These are phyloP conservation scores for Stipa capillata DNA, from an alignment of 176 grass and related monocot species.

Conservation along the genomic window DNA sequence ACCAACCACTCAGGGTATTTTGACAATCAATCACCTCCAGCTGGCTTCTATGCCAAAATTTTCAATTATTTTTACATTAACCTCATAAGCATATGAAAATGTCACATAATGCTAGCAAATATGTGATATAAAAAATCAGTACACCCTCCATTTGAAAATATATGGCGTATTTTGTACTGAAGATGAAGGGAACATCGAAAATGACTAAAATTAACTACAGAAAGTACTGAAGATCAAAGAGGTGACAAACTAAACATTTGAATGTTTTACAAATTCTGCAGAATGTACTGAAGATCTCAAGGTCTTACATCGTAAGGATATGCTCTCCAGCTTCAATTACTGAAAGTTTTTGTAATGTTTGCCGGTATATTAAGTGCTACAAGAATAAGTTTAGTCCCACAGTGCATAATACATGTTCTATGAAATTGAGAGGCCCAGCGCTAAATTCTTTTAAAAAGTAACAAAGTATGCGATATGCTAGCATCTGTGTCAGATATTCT, in stretches of 20 bases:
- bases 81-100: neutral
- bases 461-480: neutral
- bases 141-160: too few relatives aligned
- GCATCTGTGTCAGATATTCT: neutral
- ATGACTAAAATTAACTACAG: too few relatives aligned
- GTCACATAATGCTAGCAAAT: neutral
- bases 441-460: neutral
- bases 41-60: neutral
- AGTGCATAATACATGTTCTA: neutral
- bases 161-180: too few relatives aligned
- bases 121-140: too few relatives aligned
- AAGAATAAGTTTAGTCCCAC: neutral
- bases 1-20: neutral
- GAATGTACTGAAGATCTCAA: neutral
- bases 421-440: neutral
- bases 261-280: neutral
- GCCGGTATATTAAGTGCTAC: neutral
- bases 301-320: constrained; percentile 85
- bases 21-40: too few relatives aligned
- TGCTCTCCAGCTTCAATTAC: constrained; percentile 87
- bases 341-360: constrained; percentile 24
- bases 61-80: neutral
- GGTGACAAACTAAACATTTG: neutral
- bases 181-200: too few relatives aligned
- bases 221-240: neutral